These are phyloP conservation scores for Kodamaea alishanica DNA, from an alignment of 1,139 yeast species.

Conservation along the genomic window DNA sequence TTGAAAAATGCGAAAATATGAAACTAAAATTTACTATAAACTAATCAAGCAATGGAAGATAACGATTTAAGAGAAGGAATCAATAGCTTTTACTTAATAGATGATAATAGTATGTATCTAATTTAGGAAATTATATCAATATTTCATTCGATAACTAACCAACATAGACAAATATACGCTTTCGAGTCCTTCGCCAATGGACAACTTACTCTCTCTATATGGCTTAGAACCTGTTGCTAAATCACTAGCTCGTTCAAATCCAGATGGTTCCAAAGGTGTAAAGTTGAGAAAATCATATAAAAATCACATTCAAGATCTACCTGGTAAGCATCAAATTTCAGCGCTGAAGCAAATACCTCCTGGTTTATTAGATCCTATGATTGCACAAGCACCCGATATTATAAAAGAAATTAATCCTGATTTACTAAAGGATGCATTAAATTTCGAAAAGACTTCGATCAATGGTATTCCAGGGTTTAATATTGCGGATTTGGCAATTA, in stretches of 20 bases:
- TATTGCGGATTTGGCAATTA: conserved; percentile 62
- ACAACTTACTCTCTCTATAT: conserved; percentile 66
- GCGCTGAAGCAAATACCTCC: conserved; percentile 53
- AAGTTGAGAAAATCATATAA: conserved; percentile 91
- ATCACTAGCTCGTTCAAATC: conserved; percentile 82
- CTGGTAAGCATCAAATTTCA: conserved; percentile 74
- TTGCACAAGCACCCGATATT: conserved; percentile 36
- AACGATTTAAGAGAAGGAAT: conserved; percentile 13
- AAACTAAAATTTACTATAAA: not conserved
- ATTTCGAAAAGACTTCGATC: conserved; percentile 64
- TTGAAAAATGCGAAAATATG: not conserved
- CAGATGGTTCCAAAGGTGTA: conserved; percentile 86
- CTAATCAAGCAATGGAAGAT: conserved; percentile 5
- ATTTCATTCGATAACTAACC: conserved; percentile 11
- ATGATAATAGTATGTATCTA: conserved; percentile 21
- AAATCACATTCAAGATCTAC: conserved; percentile 81
- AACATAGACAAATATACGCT: conserved; percentile 37
- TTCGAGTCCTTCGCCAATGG: conserved; percentile 65
- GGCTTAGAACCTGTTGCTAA: conserved; percentile 65
- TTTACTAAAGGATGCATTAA: conserved; percentile 49
- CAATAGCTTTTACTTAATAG: conserved; percentile 22
- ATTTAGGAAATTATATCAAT: not conserved
- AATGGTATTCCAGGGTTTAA: conserved; percentile 81
- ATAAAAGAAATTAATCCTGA: conserved; percentile 50
- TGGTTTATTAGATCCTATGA: conserved; percentile 47